Evolutionary conservation across 2,329 filamentous ascomycete species (phyloP).

Genomic region (Colletotrichum paranaense): DNA sequence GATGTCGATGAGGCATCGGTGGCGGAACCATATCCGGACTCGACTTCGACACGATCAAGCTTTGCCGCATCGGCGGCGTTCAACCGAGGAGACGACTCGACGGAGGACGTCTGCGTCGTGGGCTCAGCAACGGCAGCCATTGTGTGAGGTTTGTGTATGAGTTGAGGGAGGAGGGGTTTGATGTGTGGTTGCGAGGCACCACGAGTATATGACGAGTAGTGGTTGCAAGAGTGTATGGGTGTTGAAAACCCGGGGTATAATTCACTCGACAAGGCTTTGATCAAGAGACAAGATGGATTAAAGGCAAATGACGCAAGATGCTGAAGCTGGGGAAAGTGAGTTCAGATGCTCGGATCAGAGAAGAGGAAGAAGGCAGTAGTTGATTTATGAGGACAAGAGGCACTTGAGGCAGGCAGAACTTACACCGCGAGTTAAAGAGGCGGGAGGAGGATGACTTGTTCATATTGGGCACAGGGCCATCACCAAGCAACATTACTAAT

Average conservation of each 20-base stretch:
- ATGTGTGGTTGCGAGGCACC: conserved; percentile 1
- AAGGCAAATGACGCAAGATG: conserved; percentile 35
- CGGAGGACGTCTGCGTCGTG: conserved; percentile 51
- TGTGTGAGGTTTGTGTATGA: conserved; percentile 46
- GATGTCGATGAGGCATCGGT: conserved; percentile 50
- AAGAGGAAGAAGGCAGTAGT: conserved; percentile 4
- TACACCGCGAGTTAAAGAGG: conserved; percentile 32
- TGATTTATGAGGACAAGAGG: conserved; percentile 35
- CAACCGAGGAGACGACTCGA: conserved; percentile 50
- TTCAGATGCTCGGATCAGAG: conserved; percentile 4
- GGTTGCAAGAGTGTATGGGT: conserved; percentile 7
- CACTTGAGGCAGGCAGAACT: conserved; percentile 12
- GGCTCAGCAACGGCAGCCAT: conserved; percentile 46
- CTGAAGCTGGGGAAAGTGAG: conserved; percentile 1
- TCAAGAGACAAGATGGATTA: conserved; percentile 17
- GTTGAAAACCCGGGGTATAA: conserved; percentile 32
- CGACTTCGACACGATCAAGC: conserved; percentile 60
- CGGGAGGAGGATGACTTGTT: conserved; percentile 20
- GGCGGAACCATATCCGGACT: conserved; percentile 85
- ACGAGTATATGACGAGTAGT: conserved; percentile 17
- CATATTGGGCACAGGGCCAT: conserved; percentile 29
- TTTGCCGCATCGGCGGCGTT: conserved; percentile 52
- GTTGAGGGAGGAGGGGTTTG: conserved; percentile 18
- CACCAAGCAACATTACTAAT: conserved; percentile 38
- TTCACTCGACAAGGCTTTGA: conserved; percentile 18